A percentile compares a stretch with the other conserved stretches of the same genome.
These are phyloP conservation scores for Apiospora koreana DNA, from an alignment of 2,329 filamentous ascomycete species.

Conservation along the genomic window DNA sequence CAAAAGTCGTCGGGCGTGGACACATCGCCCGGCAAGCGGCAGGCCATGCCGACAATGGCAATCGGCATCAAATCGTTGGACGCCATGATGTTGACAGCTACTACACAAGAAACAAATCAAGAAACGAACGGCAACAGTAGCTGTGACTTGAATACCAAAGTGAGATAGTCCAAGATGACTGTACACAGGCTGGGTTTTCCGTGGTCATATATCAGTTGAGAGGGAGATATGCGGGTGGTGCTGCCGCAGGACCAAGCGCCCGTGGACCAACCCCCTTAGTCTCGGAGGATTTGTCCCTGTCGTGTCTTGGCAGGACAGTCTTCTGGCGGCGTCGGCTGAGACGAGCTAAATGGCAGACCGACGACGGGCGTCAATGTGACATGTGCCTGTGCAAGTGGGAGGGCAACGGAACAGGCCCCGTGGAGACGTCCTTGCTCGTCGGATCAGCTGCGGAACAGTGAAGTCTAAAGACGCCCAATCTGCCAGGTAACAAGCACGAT, in stretches of 20 bases:
- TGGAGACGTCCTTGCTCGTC: not conserved
- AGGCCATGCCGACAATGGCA: constrained; percentile 36
- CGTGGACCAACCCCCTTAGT: not conserved
- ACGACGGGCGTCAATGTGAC: not conserved
- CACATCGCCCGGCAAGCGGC: constrained; percentile 31
- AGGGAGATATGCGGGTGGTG: not conserved
- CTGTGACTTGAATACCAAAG: not conserved
- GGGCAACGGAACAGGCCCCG: not conserved
- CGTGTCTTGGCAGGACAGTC: not conserved
- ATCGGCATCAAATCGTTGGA: constrained; percentile 24
- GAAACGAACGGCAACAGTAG: constrained; percentile 5
- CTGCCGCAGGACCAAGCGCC: not conserved
- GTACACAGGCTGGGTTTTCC: not conserved
- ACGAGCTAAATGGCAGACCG: not conserved
- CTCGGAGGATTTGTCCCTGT: not conserved
- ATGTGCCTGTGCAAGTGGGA: not conserved
- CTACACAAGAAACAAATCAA: not conserved
- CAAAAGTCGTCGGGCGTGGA: constrained; percentile 34
- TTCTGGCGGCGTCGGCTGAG: not conserved
- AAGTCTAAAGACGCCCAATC: constrained; percentile 7
- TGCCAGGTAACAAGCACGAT: not conserved
- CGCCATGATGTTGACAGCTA: constrained; percentile 13
- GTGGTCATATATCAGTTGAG: not conserved
- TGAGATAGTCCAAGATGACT: not conserved
- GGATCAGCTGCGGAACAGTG: not conserved